These are phyloP conservation scores for Apophysomyces sp. DNA, from an alignment of 371 early-diverging fungal species.

Conservation along the genomic window DNA sequence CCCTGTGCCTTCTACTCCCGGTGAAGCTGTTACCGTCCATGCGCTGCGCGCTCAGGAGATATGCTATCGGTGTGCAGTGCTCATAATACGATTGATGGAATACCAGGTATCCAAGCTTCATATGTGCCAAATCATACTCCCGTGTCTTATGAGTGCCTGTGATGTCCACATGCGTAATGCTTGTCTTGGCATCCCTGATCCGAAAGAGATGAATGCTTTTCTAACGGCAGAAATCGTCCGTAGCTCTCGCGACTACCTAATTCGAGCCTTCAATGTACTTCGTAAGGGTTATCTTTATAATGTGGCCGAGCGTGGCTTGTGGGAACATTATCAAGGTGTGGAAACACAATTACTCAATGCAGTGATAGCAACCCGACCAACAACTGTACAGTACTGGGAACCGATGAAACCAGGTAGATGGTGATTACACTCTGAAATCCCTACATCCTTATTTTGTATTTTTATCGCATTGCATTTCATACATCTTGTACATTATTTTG, in stretches of 20 bases:
- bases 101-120: constrained; percentile 19
- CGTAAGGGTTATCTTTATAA: constrained; percentile 36
- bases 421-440: background rate
- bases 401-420: background rate
- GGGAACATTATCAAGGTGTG: constrained; percentile 35
- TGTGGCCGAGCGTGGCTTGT: constrained; percentile 27
- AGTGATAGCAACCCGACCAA: constrained; percentile 6
- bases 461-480: background rate
- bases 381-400: constrained; percentile 6
- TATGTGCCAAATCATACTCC: constrained; percentile 21
- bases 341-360: constrained; percentile 18
- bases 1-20: background rate
- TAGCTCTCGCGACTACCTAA: constrained; percentile 25
- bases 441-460: background rate
- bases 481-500: background rate
- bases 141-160: constrained; percentile 33
- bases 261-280: constrained; percentile 30
- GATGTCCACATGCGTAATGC: constrained; percentile 37
- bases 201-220: constrained; percentile 14
- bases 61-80: constrained; percentile 25
- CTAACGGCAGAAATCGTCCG: constrained; percentile 19
- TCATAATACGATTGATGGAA: constrained; percentile 31
- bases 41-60: constrained; percentile 28
- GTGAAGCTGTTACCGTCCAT: constrained; percentile 5
- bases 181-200: constrained; percentile 24